Percentiles rank a stretch among this genome's conserved stretches.
These are phyloP conservation scores for Piromyces finnis DNA, from an alignment of 192 early-diverging fungal genomes.

Conservation along the genomic window DNA sequence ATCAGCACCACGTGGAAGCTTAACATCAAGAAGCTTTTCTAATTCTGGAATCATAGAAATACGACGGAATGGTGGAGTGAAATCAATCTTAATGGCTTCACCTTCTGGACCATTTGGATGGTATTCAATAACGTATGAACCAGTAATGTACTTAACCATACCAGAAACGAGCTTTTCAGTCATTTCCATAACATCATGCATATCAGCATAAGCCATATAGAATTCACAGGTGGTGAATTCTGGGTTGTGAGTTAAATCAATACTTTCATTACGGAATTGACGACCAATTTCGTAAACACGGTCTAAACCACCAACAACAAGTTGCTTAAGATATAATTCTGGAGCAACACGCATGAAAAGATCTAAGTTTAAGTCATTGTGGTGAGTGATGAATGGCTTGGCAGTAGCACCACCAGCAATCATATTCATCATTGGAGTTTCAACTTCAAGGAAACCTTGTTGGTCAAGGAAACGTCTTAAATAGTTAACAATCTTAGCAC, in stretches of 20 bases:
- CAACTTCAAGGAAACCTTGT: slow-evolving; percentile 92
- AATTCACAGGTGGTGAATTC: slow-evolving; percentile 99
- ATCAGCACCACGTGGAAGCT: slow-evolving; percentile 72
- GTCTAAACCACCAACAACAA: slow-evolving; percentile 94
- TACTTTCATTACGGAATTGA: slow-evolving; percentile 97
- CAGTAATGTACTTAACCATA: slow-evolving; percentile 87
- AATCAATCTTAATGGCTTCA: slow-evolving; percentile 73
- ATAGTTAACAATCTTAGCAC: slow-evolving; percentile 90
- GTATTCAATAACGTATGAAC: slow-evolving; percentile 79
- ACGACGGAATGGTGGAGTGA: slow-evolving; percentile 88
- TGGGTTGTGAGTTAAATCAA: slow-evolving; percentile 98
- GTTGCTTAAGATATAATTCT: slow-evolving; percentile 93
- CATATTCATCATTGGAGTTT: slow-evolving; percentile 99
- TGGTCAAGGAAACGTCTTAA: slow-evolving; percentile 87
- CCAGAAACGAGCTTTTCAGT: slow-evolving; percentile 74
- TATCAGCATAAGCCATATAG: slow-evolving; percentile 99
- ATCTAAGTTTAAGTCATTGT: slow-evolving; percentile 97
- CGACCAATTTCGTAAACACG: slow-evolving; percentile 98
- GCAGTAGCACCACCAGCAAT: slow-evolving; percentile 87
- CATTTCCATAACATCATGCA: slow-evolving; percentile 90
- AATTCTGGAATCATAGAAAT: slow-evolving; percentile 84
- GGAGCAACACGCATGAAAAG: slow-evolving; percentile 98
- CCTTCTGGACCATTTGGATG: slow-evolving; percentile 75
- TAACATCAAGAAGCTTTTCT: slow-evolving; percentile 74
- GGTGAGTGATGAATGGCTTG: slow-evolving; percentile 96